These are phyloP conservation scores for Phytopythium ostracodes DNA, from an alignment of 352 stramenopile genomes.

Conservation along the genomic window DNA sequence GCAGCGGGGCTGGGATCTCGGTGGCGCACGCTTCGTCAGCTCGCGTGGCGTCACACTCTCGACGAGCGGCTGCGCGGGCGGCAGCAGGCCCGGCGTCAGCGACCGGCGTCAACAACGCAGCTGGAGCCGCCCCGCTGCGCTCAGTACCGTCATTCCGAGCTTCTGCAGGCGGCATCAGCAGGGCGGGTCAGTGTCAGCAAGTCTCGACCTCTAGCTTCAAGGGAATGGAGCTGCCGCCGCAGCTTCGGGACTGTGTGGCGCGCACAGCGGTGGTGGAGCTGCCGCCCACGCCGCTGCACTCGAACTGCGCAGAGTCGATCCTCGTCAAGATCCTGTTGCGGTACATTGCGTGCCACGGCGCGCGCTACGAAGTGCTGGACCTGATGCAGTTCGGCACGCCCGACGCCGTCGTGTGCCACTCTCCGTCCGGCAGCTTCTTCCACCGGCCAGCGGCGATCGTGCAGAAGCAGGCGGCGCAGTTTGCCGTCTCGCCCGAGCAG, in stretches of 20 bases:
- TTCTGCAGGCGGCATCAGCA: background rate
- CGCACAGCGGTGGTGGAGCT: conserved; percentile 52
- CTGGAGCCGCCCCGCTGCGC: background rate
- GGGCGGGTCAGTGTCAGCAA: background rate
- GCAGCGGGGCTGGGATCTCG: conserved; percentile 6
- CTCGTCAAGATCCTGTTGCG: conserved; percentile 75
- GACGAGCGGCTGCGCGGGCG: conserved; percentile 2
- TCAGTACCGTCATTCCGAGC: background rate
- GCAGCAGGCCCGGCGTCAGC: background rate
- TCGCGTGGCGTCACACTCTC: conserved; percentile 6
- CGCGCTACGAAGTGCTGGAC: conserved; percentile 79
- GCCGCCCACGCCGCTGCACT: conserved; percentile 54
- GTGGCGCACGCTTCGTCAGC: conserved; percentile 3
- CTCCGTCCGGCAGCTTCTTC: conserved; percentile 73
- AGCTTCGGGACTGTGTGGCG: conserved; percentile 41
- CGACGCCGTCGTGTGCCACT: conserved; percentile 79
- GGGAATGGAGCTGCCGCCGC: conserved; percentile 12
- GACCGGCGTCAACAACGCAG: background rate
- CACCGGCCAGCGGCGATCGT: conserved; percentile 36
- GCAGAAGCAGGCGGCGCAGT: conserved; percentile 17
- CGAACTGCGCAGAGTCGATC: conserved; percentile 67
- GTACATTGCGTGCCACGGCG: conserved; percentile 81
- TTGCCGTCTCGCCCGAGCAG: conserved; percentile 15
- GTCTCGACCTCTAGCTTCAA: conserved; percentile 7
- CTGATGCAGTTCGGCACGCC: conserved; percentile 83